Conservation (phyloP, 1,284 basidiomycete species). For the Leccinum pachyderme region DNA sequence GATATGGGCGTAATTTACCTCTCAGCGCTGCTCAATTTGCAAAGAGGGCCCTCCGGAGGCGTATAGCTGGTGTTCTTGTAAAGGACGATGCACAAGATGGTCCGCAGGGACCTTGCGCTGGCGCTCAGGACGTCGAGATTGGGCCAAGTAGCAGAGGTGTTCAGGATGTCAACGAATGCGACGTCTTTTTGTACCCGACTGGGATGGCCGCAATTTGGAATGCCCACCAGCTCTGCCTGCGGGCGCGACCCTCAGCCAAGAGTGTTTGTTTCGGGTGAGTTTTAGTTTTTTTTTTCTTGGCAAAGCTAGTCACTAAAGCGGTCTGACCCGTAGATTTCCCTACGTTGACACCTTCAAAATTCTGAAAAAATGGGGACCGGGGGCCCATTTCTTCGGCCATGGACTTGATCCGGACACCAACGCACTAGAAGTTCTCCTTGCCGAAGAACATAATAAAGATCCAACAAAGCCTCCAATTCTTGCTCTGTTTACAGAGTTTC, state of each 20-base stretch:
- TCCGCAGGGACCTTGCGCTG: slow-evolving; percentile 41
- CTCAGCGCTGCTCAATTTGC: slow-evolving; percentile 71
- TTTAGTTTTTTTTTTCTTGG: not conserved
- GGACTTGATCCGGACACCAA: slow-evolving; percentile 80
- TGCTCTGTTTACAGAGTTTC: slow-evolving; percentile 85
- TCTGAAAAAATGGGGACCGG: slow-evolving; percentile 95
- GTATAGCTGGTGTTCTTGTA: slow-evolving; percentile 87
- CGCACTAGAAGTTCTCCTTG: slow-evolving; percentile 66
- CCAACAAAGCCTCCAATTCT: slow-evolving; percentile 53
- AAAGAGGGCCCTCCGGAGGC: slow-evolving; percentile 82
- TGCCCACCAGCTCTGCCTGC: slow-evolving; percentile 75
- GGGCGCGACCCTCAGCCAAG: slow-evolving; percentile 59
- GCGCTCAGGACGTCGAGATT: slow-evolving; percentile 46
- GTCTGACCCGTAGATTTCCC: slow-evolving; percentile 69
- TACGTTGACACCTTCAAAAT: slow-evolving; percentile 98
- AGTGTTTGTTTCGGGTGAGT: slow-evolving; percentile 89
- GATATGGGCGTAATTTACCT: slow-evolving; percentile 93
- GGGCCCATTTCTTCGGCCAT: slow-evolving; percentile 86
- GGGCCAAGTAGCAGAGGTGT: slow-evolving; percentile 63
- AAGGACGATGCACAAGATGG: slow-evolving; percentile 48
- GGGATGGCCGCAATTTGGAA: slow-evolving; percentile 96
- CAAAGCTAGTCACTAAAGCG: slow-evolving; percentile 3
- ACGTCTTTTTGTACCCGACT: slow-evolving; percentile 85
- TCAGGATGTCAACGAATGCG: slow-evolving; percentile 69
- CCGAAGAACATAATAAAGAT: slow-evolving; percentile 37